Evolutionary conservation across 2,329 filamentous ascomycete species (phyloP).

Genomic region (Hirsutella minnesotensis): DNA sequence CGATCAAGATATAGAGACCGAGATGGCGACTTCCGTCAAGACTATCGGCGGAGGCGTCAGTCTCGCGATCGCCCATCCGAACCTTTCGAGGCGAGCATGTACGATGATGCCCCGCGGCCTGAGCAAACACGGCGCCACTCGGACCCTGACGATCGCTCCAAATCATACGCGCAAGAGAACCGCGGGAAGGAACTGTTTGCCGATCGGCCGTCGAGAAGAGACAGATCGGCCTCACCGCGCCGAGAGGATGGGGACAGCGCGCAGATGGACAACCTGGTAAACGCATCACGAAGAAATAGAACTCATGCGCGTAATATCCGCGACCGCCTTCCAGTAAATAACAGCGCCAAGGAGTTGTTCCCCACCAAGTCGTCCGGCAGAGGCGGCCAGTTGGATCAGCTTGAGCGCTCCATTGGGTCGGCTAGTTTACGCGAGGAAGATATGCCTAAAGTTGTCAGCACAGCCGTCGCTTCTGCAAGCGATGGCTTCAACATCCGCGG

Average conservation of each 20-base stretch:
- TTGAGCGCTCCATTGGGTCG: slow-evolving; percentile 26
- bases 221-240: slow-evolving; percentile 40
- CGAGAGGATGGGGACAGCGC: slow-evolving; percentile 30
- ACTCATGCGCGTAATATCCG: slow-evolving; percentile 20
- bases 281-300: slow-evolving; percentile 22
- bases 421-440: slow-evolving; percentile 23
- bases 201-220: slow-evolving; percentile 20
- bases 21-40: slow-evolving; percentile 22
- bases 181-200: slow-evolving; percentile 54
- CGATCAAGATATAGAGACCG: slow-evolving; percentile 54
- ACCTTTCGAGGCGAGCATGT: slow-evolving; percentile 65
- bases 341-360: slow-evolving; percentile 26
- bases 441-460: slow-evolving; percentile 46
- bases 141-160: slow-evolving; percentile 14
- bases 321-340: slow-evolving; percentile 17
- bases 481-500: slow-evolving; percentile 50
- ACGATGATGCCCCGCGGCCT: slow-evolving; percentile 53
- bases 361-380: slow-evolving; percentile 18
- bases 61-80: slow-evolving; percentile 36
- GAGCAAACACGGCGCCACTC: slow-evolving; percentile 13
- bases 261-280: slow-evolving; percentile 20
- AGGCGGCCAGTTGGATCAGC: slow-evolving; percentile 22
- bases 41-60: slow-evolving; percentile 22
- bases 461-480: slow-evolving; percentile 29
- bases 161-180: slow-evolving; percentile 25